A percentile compares a stretch with the other conserved stretches of the same genome.
Conservation (phyloP, 2,329 filamentous ascomycete species). For the Calonectria pseudoreteaudii region DNA sequence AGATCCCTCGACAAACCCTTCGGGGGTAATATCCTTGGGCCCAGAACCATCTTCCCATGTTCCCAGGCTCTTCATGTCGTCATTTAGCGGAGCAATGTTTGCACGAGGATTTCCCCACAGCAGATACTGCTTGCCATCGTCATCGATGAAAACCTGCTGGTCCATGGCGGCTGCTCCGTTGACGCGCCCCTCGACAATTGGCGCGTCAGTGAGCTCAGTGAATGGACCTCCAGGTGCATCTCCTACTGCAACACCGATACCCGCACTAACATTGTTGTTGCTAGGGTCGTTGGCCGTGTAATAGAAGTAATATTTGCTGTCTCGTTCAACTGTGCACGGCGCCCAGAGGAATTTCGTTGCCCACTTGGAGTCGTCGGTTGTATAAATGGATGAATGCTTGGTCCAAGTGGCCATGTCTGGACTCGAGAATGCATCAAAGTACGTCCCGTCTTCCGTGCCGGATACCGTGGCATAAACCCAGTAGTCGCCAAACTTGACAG, state of each 20-base stretch:
- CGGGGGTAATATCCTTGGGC: neutral
- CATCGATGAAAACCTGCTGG: neutral
- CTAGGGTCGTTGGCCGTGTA: neutral
- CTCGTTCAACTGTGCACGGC: neutral
- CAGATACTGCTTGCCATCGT: neutral
- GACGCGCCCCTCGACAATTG: neutral
- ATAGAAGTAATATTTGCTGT: neutral
- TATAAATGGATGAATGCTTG: neutral
- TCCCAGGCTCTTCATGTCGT: neutral
- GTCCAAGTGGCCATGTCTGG: neutral
- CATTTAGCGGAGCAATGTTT: neutral
- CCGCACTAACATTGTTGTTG: neutral
- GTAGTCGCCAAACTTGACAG: neutral
- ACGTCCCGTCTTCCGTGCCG: neutral
- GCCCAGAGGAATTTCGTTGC: neutral
- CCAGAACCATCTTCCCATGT: neutral
- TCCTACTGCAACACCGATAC: neutral
- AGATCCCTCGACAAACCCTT: neutral
- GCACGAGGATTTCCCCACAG: neutral
- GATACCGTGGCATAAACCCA: neutral
- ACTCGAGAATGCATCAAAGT: constrained; percentile 1
- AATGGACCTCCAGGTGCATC: neutral
- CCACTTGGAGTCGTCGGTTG: neutral
- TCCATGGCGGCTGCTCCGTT: neutral
- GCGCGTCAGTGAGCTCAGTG: neutral